Evolutionary conservation across 148 eudicot genomes (phyloP).

Genomic region (Fallopia convolvulus): DNA sequence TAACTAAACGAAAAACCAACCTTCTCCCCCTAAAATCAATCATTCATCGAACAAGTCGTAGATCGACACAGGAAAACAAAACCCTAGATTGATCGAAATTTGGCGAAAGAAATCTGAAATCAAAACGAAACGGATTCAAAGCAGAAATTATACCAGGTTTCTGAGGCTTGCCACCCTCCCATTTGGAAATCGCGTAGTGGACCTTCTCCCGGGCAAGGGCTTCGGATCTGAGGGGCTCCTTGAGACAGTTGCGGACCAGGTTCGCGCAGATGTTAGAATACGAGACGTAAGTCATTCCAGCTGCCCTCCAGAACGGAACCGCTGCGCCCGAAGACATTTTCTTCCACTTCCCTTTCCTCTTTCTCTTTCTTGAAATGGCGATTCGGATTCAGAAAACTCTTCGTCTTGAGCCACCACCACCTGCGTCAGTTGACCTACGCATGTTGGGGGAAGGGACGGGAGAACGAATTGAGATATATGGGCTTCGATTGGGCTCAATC

Average conservation of each 20-base stretch:
- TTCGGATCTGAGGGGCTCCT: conserved; percentile 74
- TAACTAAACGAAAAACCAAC: not conserved
- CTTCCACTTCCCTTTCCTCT: conserved; percentile 16
- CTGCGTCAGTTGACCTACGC: not conserved
- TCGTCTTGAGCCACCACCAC: not conserved
- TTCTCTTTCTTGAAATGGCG: not conserved
- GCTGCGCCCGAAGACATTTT: conserved; percentile 61
- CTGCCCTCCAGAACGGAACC: conserved; percentile 88
- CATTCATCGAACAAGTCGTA: not conserved
- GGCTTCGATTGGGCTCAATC: not conserved
- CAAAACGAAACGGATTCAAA: not conserved
- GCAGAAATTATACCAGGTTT: conserved; percentile 49
- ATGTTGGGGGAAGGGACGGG: not conserved
- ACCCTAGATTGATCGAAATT: not conserved
- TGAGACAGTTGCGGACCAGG: conserved; percentile 80
- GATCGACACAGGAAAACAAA: not conserved
- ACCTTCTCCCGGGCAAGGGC: conserved; percentile 68
- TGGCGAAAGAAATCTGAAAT: not conserved
- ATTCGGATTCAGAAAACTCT: not conserved
- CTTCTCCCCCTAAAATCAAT: not conserved
- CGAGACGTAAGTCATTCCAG: conserved; percentile 94
- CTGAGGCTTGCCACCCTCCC: conserved; percentile 62
- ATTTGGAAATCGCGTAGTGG: conserved; percentile 65
- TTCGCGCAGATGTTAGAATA: conserved; percentile 88
- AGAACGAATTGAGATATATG: not conserved